Evolutionary conservation across 148 eudicot species (phyloP), one percentile per base, ranked within the genome.

Genomic region (Selenicereus undatus): DNA sequence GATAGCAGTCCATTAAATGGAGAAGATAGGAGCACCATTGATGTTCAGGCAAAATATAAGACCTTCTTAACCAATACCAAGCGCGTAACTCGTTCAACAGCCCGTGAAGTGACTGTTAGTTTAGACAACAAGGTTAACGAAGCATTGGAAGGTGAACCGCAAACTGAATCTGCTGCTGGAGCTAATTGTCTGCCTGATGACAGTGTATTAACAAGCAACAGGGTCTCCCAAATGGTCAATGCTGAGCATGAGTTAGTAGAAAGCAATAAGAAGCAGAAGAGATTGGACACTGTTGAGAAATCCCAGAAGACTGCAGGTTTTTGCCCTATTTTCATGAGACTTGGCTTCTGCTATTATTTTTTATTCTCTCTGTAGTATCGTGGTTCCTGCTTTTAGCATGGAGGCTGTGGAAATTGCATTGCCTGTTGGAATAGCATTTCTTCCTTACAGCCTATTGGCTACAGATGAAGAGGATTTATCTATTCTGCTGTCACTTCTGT

Each of bases 261-360:
- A 68, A 75, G 58, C n/a, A 81, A 79, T 29, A 76, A 81, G 82
- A 82, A 75, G 76, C 64, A 69, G 35, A 79, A 76, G 76, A 76
- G 72, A 66, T 77, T 76, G 14, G 64, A 71, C 69, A 65, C 76
- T 62, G 85, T 24, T 35, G 71, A 80, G 39, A 73, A 8, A 36
- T 54, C 14, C 16, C 82, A 73, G 24, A 36, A 72, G 52, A 36
- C 48, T 16, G n/a, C 82, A 80, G 82, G 82, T 80, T 35, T 60
- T 58, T 36, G 77, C 17, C 16, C 1, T 11, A 32, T 35, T 48
- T 71, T 21, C 50, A 20, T 71, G 36, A 30, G 30, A 30, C 51
- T 35, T 52, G 30, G 32, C 52, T 71, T 73, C 39, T 32, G 5
- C 45, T 74, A 42, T 29, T 27, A 52, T 48, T 11, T 74, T 20